Evolutionary conservation across 306 rosid genomes (phyloP).

Genomic region (Astragalus membranaceus): DNA sequence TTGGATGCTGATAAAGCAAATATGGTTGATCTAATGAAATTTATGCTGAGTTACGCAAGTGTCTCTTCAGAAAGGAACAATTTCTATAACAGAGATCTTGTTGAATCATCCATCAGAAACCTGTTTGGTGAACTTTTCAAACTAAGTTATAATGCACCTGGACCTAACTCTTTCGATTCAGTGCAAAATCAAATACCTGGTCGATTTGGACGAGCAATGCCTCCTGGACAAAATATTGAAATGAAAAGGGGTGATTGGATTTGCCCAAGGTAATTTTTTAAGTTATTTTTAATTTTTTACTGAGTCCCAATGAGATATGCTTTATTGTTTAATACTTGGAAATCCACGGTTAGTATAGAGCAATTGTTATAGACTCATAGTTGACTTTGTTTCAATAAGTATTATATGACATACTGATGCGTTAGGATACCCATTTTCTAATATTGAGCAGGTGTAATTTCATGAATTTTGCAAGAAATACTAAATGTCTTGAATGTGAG

Average conservation of each 20-base stretch:
- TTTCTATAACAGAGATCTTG: constrained; percentile 40
- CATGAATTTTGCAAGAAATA: constrained; percentile 90
- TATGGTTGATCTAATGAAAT: constrained; percentile 86
- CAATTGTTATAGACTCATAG: neutral
- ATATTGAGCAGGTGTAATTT: constrained; percentile 80
- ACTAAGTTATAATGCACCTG: constrained; percentile 48
- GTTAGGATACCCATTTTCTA: neutral
- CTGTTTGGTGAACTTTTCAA: constrained; percentile 62
- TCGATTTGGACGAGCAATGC: constrained; percentile 33
- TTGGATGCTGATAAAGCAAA: constrained; percentile 53
- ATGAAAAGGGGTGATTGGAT: constrained; percentile 98
- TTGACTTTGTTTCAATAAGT: neutral
- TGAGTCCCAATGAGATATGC: neutral
- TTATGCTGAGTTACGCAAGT: constrained; percentile 73
- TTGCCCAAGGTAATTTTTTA: constrained; percentile 58
- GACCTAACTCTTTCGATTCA: constrained; percentile 33
- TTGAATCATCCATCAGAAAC: constrained; percentile 67
- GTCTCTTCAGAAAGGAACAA: constrained; percentile 43
- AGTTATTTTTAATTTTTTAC: neutral
- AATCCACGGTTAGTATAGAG: neutral
- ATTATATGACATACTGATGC: constrained; percentile 2
- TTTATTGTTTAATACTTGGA: constrained; percentile 8
- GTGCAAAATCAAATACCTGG: constrained; percentile 40
- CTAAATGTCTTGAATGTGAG: constrained; percentile 83
- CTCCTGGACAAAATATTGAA: constrained; percentile 54